Conservation (phyloP, 805 yeast genomes). For the Wickerhamiella sorbophila region DNA sequence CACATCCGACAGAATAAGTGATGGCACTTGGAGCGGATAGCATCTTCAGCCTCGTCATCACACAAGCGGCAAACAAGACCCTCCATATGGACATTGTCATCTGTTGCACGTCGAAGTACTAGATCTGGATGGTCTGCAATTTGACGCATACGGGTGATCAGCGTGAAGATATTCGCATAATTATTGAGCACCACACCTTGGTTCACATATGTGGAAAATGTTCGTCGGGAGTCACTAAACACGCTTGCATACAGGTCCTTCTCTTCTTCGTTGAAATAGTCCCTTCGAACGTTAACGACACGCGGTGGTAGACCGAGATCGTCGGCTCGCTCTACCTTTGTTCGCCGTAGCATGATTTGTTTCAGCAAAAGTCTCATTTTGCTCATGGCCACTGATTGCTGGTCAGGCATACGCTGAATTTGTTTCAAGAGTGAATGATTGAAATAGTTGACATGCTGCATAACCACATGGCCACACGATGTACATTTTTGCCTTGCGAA, state of each 20-base stretch:
- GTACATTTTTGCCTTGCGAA: conserved; percentile 81
- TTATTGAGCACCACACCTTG: conserved; percentile 94
- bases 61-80: conserved; percentile 80
- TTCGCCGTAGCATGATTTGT: conserved; percentile 83
- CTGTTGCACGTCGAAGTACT: conserved; percentile 49
- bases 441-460: conserved; percentile 91
- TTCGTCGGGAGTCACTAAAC: conserved; percentile 73
- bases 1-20: conserved; percentile 91
- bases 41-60: conserved; percentile 97
- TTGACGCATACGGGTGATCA: conserved; percentile 95
- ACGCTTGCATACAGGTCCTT: conserved; percentile 81
- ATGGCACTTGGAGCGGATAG: conserved; percentile 86
- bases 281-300: conserved; percentile 76
- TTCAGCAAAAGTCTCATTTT: conserved; percentile 60
- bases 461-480: conserved; percentile 76
- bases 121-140: conserved; percentile 97
- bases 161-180: conserved; percentile 91
- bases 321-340: conserved; percentile 92
- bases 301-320: conserved; percentile 96
- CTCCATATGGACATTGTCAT: conserved; percentile 27
- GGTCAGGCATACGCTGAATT: conserved; percentile 72
- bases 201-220: conserved; percentile 83
- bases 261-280: conserved; percentile 85
- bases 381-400: conserved; percentile 62
- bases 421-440: conserved; percentile 92